Evolutionary conservation across 352 stramenopile genomes (phyloP), one percentile per base, ranked within the genome.

Genomic region (Globisporangium uncinulatum): DNA sequence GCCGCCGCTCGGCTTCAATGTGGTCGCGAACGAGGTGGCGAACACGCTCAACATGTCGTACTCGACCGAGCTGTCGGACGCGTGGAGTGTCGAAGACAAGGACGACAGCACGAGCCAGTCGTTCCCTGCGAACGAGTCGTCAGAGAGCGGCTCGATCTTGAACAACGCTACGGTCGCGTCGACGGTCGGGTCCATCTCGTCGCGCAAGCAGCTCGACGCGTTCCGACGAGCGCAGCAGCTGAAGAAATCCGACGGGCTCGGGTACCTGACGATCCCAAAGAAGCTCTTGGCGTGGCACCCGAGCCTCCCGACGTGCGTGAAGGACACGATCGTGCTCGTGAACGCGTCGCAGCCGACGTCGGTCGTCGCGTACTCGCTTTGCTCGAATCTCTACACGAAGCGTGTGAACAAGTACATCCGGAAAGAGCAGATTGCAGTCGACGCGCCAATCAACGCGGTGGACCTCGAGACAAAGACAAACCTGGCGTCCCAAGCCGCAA

Each of bases 351-450:
- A 95, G 57, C 86, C 84, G 5, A 95, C 86, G 31, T 95, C 86
- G 6, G 78, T 93, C 10, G 83, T 94, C 11, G 86, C 86, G 7
- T 95, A 92, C 44, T 93, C 84, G 24, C 62, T 95, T 11, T 92
- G 83, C 54, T 95, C 86, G 14, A 85, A 86, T 36, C 67, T 83
- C 51, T 94, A 95, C 67, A 89, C 70, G 14, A 76, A 85, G 31
- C 81, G 73, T 47, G 69, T 93, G 19, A 89, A 87, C 51, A 70
- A 76, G 24, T 92, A 86, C 52, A 87, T 93, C 48, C 74, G 69
- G 54, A 89, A 76, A 53, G 76, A 77, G 67, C 63, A 57, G 50
- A 74, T 69, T 47, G 65, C 56, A 21, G 55, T 61, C 63, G 76
- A 39, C n/a, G 67, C 39, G 29, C 63, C 54, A 19, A 63, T 69